Base-by-base conservation (phyloP, 2,329 filamentous ascomycete species). In the Colletotrichum sojae region DNA sequence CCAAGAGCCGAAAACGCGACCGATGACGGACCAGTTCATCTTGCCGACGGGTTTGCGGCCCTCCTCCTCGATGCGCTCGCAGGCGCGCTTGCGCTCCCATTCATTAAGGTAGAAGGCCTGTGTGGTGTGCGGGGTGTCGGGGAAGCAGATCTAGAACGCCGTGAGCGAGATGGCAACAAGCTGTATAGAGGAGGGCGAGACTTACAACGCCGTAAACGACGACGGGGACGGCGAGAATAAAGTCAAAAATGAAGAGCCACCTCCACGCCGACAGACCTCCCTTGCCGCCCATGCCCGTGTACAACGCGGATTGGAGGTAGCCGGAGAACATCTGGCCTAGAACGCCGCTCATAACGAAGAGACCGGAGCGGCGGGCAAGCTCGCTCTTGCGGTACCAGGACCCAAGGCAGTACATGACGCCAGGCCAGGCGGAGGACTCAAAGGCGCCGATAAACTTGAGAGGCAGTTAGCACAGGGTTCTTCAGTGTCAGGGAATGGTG, bases 41-140 rank as follows among this genome's bases (percentile, higher is more conserved):
- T 80, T 80, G 1, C 79, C 78, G 2, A 74, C 70, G 3, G 80
- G 81, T 55, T 75, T 77, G 56, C 80, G 78, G 18, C 81, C 82
- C 51, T 83, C 82, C 61, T 89, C 86, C 72, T 92, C 86, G 75
- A 95, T 95, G 71, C 92, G 87, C 53, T 91, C 86, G 15, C 87
- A 83, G 70, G 93, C 90, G 46, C 91, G 86, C 64, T 88, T 83
- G 25, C 86, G 85, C 78, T 95, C 92, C 71, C 90, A 78, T 0
- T 81, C 80, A 76, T 75, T 82, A 22, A 85, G 74, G 55, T 81
- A 85, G 64, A 80, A 83, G 0, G 83, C 83, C 1, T 72, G 75
- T 0, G 81, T 83, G 1, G 76, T 81, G 61, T 82, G 75, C 0
- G 83, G 83, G 0, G 81, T 84, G 62, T 85, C 83, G 0, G 83